A percentile compares a stretch with the other conserved stretches of the same genome.
These are phyloP conservation scores for Neurospora discreta DNA, from an alignment of 495 filamentous ascomycete species.

Conservation along the genomic window DNA sequence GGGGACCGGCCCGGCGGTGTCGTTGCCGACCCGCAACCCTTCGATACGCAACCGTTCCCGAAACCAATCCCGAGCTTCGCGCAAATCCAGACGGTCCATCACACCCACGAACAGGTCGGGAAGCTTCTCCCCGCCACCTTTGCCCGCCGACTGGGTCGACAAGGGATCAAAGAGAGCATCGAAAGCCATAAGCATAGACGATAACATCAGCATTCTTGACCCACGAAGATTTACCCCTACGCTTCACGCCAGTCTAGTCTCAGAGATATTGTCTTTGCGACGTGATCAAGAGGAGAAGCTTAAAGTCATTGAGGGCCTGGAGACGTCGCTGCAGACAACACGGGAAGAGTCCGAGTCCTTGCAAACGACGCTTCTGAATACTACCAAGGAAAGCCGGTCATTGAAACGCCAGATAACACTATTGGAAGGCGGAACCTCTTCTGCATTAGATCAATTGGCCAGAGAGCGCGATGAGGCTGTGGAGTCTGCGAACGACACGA, in stretches of 20 bases:
- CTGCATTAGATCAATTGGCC: constrained; percentile 69
- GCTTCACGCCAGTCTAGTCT: constrained; percentile 85
- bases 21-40: constrained; percentile 49
- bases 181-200: constrained; percentile 50
- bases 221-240: constrained; percentile 90
- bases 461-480: constrained; percentile 81
- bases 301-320: constrained; percentile 71
- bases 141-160: constrained; percentile 40
- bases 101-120: constrained; percentile 47
- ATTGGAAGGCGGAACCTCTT: constrained; percentile 76
- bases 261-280: constrained; percentile 79
- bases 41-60: constrained; percentile 52
- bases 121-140: constrained; percentile 51
- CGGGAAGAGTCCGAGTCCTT: constrained; percentile 64
- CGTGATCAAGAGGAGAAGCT: constrained; percentile 83
- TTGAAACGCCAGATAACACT: constrained; percentile 76
- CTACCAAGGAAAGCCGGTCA: constrained; percentile 63
- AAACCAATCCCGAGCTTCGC: constrained; percentile 46
- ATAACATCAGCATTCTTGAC: constrained; percentile 70
- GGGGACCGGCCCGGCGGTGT: constrained; percentile 33
- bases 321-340: constrained; percentile 58
- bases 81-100: constrained; percentile 37
- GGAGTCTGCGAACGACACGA: constrained; percentile 60
- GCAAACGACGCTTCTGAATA: constrained; percentile 45
- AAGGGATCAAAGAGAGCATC: constrained; percentile 39